Base-by-base conservation (phyloP, 2,329 filamentous ascomycete species). In the Colletotrichum karsti region DNA sequence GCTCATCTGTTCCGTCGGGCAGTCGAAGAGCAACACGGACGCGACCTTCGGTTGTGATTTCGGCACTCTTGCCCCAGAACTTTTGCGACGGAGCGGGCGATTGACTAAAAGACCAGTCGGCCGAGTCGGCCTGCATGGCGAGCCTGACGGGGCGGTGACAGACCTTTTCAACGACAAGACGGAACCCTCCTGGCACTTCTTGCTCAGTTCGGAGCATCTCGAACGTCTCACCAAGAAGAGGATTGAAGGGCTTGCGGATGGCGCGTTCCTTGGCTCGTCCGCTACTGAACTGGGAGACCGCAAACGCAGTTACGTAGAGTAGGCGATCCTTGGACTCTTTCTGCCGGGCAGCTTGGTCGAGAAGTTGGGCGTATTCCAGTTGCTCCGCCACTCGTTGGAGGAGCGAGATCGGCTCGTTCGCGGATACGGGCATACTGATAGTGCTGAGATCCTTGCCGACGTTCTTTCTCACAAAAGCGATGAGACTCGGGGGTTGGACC, bases 1-100 rank as follows among this genome's bases (percentile, higher is more conserved):
- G 87, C 77, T 98, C 95, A 61, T 93, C 92, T 1, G 84, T 88
- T 2, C 87, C 86, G 76, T 96, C 88, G 0, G 84, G 72, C 55
- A 91, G 77, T 26, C 87, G 91, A 28, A 99, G 83, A 41, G 91
- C 89, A 41, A 98, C 85, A 54, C 95, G 89, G 4, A 94, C 91
- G 26, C 93, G 92, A 3, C 96, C 96, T 61, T 98, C 95, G 0
- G 94, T 98, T 69, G 93, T 96, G 70, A 99, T 90, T 79, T 99
- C 96, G 3, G 94, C 94, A 61, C 92, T 95, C 83, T 98, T 98
- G 63, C 96, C 96, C 96, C 96, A 98, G 83, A 99, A 99, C 77
- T 98, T 98, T 77, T 99, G 95, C 22, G 92, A 92, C 0, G 96
- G 96, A 63, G 92, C 91, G 0, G 96, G 93, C 5, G 92, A 93